phyloP scores from a whole-genome alignment of 2,329 filamentous ascomycete species.

The Venturia effusa region DNA sequence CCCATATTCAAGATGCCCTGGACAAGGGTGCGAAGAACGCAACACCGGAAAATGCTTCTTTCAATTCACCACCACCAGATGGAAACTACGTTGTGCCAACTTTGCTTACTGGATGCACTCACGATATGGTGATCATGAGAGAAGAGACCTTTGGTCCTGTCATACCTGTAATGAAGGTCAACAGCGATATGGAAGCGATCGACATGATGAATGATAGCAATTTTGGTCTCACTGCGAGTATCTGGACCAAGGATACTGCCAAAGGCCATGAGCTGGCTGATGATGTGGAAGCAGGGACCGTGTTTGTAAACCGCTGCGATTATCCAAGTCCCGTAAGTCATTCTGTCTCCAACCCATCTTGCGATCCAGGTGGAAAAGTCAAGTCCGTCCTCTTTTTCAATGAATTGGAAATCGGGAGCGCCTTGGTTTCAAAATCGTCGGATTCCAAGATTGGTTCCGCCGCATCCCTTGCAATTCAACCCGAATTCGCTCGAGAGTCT shows the following conservation, averaged over 20 bases:
- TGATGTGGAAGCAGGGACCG: slow-evolving; percentile 80
- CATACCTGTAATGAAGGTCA: slow-evolving; percentile 81
- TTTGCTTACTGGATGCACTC: slow-evolving; percentile 66
- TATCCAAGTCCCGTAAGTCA: slow-evolving; percentile 75
- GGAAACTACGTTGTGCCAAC: slow-evolving; percentile 87
- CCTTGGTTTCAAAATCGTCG: too few relatives aligned
- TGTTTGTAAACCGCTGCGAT: slow-evolving; percentile 92
- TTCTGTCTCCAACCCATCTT: not conserved
- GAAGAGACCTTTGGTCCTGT: slow-evolving; percentile 94
- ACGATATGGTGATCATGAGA: slow-evolving; percentile 79
- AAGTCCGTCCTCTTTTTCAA: not conserved
- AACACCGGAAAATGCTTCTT: slow-evolving; percentile 73
- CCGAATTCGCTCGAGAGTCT: not conserved
- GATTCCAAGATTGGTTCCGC: not conserved
- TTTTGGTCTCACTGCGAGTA: slow-evolving; percentile 88
- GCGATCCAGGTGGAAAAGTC: not conserved
- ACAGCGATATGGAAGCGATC: slow-evolving; percentile 69
- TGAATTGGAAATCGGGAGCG: not conserved
- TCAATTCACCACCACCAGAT: slow-evolving; percentile 58
- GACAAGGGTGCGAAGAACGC: slow-evolving; percentile 72
- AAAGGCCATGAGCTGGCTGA: slow-evolving; percentile 68
- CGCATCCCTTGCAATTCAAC: not conserved
- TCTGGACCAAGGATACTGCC: slow-evolving; percentile 83
- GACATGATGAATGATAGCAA: slow-evolving; percentile 88
- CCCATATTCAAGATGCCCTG: slow-evolving; percentile 73